Evolutionary conservation across 805 yeast species (phyloP), one percentile per base, ranked within the genome.

Genomic region (Myxozyma nipponensis): DNA sequence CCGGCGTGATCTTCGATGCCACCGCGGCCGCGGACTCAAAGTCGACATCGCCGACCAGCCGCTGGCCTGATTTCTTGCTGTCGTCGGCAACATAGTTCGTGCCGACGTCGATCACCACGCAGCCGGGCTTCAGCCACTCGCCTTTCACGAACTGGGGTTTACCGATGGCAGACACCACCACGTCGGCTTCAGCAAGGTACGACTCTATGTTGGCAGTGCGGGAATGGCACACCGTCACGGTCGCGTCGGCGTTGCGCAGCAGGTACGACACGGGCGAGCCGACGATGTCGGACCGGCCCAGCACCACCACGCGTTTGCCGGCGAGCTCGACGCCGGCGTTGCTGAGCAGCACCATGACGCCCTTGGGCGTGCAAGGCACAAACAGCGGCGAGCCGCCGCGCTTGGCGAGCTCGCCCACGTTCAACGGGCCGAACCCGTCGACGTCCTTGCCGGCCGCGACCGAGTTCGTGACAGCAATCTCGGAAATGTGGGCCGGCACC

Each of bases 31-130:
- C 90, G 26, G 81, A 72, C 47, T 74, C 84, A 63, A 75, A 91
- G 63, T 90, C 96, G 39, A 88, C 96, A 67, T 91, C 98, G 57
- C 98, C 98, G n/a, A 87, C 95, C 66, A 91, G 73, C 65, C 82
- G 80, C 63, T 75, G 79, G 21, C 97, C 97, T 22, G 85, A 80
- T 65, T 84, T 84, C 62, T 81, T 83, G 26, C 81, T 66, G 9
- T 79, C 65, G 69, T 91, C 97, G 9, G 84, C 82, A 53, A 86
- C 77, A 68, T 84, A 90, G 71, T 93, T 91, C 63, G 88, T 91
- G 61, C 98, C 98, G 51, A 91, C 98, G 68, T 91, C 98, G 51
- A 91, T 81, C 17, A 93, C 90, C 13, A 87, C 81, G 42, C 87
- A 84, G 42, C 86, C 95, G 36, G 77, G 75, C 69, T 91, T 93